A percentile compares a stretch with the other conserved stretches of the same genome.
Conservation (phyloP, 2,329 filamentous ascomycete genomes). For the Aspergillus flavus region DNA sequence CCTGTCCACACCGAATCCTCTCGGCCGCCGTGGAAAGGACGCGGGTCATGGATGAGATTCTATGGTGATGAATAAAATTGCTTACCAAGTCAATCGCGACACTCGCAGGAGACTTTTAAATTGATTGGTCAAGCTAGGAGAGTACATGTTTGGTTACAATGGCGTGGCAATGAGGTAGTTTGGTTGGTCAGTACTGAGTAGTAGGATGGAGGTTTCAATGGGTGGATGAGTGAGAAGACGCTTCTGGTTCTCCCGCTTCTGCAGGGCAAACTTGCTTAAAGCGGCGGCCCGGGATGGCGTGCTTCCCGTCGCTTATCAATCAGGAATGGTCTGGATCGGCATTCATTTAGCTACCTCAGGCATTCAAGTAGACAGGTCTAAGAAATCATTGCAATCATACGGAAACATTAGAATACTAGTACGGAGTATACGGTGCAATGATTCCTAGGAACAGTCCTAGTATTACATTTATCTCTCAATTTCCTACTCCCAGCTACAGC, state of each 20-base stretch:
- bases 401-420: too few species aligned
- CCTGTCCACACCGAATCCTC: slow-evolving; percentile 5
- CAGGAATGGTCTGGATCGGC: slow-evolving; percentile 27
- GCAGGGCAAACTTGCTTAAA: slow-evolving; percentile 7
- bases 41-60: slow-evolving; percentile 3
- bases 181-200: not conserved
- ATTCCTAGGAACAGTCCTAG: too few species aligned
- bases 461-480: not conserved
- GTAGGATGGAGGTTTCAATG: not conserved
- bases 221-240: slow-evolving; percentile 19
- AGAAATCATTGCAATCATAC: not conserved
- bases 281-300: slow-evolving; percentile 32
- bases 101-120: slow-evolving; percentile 10
- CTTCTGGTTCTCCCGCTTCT: slow-evolving; percentile 2
- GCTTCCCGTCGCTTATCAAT: slow-evolving; percentile 37
- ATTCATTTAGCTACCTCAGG: slow-evolving; percentile 13
- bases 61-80: not conserved
- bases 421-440: too few species aligned
- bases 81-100: slow-evolving; percentile 20
- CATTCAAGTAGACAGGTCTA: not conserved
- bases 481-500: not conserved
- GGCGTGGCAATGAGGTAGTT: not conserved
- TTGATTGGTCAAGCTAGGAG: slow-evolving; percentile 18
- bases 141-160: slow-evolving; percentile 18
- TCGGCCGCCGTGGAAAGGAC: slow-evolving; percentile 11